Conservation (phyloP, 306 rosid genomes). For the Begonia masoniana region DNA sequence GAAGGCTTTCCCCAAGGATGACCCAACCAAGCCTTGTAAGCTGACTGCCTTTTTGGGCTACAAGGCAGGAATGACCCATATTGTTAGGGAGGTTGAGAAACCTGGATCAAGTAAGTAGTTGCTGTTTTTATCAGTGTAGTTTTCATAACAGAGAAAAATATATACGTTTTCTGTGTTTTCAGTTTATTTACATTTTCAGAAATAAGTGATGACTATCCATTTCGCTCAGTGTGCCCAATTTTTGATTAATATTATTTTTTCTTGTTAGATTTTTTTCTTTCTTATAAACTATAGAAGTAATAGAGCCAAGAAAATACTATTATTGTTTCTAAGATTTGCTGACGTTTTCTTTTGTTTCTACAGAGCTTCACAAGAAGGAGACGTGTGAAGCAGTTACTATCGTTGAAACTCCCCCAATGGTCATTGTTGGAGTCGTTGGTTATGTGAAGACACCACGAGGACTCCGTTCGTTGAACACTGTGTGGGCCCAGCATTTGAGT, state of each 20-base stretch:
- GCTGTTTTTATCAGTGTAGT: too few relatives aligned
- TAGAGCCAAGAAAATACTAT: too few relatives aligned
- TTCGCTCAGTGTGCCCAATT: not conserved
- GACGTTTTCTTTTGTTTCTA: not conserved
- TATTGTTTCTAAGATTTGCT: too few relatives aligned
- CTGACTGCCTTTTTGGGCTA: conserved; percentile 69
- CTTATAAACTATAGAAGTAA: too few relatives aligned
- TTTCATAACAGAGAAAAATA: too few relatives aligned
- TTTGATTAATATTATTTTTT: not conserved
- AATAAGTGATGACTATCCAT: too few relatives aligned
- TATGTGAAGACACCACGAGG: conserved; percentile 81
- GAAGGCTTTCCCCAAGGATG: conserved; percentile 91
- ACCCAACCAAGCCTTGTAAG: conserved; percentile 45
- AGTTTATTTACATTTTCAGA: too few relatives aligned
- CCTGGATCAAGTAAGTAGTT: conserved; percentile 56
- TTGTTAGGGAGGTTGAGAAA: conserved; percentile 78
- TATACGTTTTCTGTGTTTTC: too few relatives aligned
- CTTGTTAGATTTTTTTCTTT: too few relatives aligned
- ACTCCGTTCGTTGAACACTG: conserved; percentile 67
- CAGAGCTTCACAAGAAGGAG: conserved; percentile 90
- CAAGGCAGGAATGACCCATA: conserved; percentile 92
- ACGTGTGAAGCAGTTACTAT: conserved; percentile 79
- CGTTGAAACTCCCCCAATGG: conserved; percentile 78
- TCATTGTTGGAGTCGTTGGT: conserved; percentile 79
- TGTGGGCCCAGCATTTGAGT: conserved; percentile 82